Conservation (phyloP, 129 eudicot species). For the Daucus carota region DH1_v3.0 NC_030384.2:41798001-41798500, state of each 20-base stretch:
- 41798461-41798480: constrained; percentile 43
- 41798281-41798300: neutral
- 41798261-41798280: neutral
- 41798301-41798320: neutral
- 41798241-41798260: constrained; percentile 11
- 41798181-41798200: constrained; percentile 91
- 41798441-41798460: constrained; percentile 80
- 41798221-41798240: constrained; percentile 51
- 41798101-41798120: neutral
- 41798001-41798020: constrained; percentile 68
- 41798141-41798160: neutral
- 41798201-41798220: constrained; percentile 62
- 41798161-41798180: constrained; percentile 83
- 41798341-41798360: neutral
- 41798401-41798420: constrained; percentile 96
- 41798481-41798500: neutral
- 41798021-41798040: constrained; percentile 93
- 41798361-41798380: constrained; percentile 74
- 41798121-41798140: neutral
- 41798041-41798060: constrained; percentile 95
- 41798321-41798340: neutral
- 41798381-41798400: constrained; percentile 94
- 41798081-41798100: neutral
- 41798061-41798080: constrained; percentile 29
- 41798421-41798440: constrained; percentile 94